These are phyloP conservation scores for Candida lessepsii DNA, from an alignment of 805 yeast genomes.

Conservation along the genomic window DNA sequence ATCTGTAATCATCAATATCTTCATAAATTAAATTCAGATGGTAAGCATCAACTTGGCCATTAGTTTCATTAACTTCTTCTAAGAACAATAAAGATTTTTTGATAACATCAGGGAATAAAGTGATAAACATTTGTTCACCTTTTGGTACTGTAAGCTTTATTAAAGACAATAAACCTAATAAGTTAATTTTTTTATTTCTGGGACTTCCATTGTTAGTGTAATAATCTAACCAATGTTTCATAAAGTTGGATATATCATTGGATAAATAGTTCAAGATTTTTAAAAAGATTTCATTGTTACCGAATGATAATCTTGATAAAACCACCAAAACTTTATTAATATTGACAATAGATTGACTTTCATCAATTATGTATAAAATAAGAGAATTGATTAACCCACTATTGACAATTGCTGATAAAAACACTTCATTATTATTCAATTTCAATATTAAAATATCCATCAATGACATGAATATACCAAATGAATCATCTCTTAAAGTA, in stretches of 20 bases:
- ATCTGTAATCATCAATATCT: conserved; percentile 43
- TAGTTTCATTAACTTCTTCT: conserved; percentile 71
- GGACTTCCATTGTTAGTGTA: conserved; percentile 66
- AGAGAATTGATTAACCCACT: conserved; percentile 48
- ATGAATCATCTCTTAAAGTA: conserved; percentile 69
- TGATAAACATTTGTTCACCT: conserved; percentile 19
- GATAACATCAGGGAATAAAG: conserved; percentile 27
- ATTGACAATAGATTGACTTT: conserved; percentile 40
- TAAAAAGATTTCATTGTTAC: conserved; percentile 34
- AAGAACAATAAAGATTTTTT: conserved; percentile 45
- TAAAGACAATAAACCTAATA: conserved; percentile 59
- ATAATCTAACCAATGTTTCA: conserved; percentile 40
- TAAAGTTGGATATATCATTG: conserved; percentile 21
- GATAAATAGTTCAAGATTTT: conserved; percentile 30
- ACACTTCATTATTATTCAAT: conserved; percentile 21
- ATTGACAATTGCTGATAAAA: conserved; percentile 32
- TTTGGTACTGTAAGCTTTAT: conserved; percentile 33
- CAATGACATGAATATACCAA: conserved; percentile 52
- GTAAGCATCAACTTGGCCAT: conserved; percentile 37
- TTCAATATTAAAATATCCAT: conserved; percentile 50
- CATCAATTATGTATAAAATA: conserved; percentile 41
- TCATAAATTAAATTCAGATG: conserved; percentile 36
- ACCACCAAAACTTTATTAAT: conserved; percentile 38
- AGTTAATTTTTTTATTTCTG: conserved; percentile 64
- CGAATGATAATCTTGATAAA: conserved; percentile 36